Conservation (phyloP, 2,329 filamentous ascomycete genomes). For the Dryadomyces quercus-mongolicae region DNA sequence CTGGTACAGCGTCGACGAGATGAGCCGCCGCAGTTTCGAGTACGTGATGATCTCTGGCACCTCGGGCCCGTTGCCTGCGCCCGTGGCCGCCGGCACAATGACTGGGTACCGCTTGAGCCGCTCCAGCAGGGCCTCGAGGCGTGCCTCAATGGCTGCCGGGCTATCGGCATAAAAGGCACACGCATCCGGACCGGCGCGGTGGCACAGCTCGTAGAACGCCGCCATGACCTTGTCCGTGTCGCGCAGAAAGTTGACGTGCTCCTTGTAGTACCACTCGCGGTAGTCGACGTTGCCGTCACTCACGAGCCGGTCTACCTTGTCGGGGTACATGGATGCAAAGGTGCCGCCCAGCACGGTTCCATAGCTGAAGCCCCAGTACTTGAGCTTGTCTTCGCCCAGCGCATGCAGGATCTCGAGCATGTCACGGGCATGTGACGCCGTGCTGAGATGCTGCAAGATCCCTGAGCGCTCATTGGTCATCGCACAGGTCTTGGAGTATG, state of each 20-base stretch:
- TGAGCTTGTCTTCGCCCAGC: conserved; percentile 28
- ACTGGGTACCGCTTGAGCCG: conserved; percentile 29
- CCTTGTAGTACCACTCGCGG: conserved; percentile 37
- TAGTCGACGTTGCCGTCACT: conserved; percentile 43
- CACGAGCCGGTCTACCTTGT: conserved; percentile 35
- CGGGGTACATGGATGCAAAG: conserved; percentile 39
- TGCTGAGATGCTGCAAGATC: conserved; percentile 29
- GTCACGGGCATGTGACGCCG: conserved; percentile 31
- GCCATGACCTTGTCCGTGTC: conserved; percentile 42
- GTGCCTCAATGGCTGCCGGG: conserved; percentile 24
- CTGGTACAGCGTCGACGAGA: conserved; percentile 30
- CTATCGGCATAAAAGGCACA: conserved; percentile 31
- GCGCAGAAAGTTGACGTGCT: conserved; percentile 33
- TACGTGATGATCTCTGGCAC: conserved; percentile 39
- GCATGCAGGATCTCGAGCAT: conserved; percentile 33
- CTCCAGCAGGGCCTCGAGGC: conserved; percentile 27
- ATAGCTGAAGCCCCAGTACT: conserved; percentile 45
- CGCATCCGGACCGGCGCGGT: conserved; percentile 32
- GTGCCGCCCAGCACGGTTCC: conserved; percentile 39
- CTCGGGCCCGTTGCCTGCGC: conserved; percentile 19
- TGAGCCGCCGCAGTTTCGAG: conserved; percentile 30
- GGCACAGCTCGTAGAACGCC: conserved; percentile 41
- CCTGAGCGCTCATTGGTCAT: conserved; percentile 21
- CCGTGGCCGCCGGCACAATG: conserved; percentile 20
- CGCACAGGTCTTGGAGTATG: conserved; percentile 32